Evolutionary conservation across 352 stramenopile genomes (phyloP).

Genomic region (Phytophthora tentaculata): DNA sequence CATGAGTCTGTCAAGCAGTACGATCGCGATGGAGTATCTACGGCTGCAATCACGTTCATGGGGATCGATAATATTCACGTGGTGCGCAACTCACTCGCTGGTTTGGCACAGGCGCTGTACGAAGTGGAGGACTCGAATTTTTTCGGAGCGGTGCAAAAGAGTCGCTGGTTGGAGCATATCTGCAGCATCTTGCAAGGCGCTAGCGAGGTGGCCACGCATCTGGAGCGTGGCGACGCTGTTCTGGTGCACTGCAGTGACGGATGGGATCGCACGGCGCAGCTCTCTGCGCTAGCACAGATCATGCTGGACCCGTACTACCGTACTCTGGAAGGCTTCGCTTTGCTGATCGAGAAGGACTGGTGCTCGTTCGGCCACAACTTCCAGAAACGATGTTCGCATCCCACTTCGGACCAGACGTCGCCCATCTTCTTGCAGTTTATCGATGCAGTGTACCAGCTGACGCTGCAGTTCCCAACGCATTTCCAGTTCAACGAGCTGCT

Average conservation of each 20-base stretch:
- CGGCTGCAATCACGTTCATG: constrained; percentile 86
- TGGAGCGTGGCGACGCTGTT: constrained; percentile 79
- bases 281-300: constrained; percentile 78
- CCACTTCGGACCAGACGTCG: constrained; percentile 93
- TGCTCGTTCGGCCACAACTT: constrained; percentile 92
- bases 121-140: constrained; percentile 89
- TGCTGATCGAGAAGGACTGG: constrained; percentile 90
- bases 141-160: constrained; percentile 86
- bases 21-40: constrained; percentile 72
- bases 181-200: constrained; percentile 80
- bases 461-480: constrained; percentile 95
- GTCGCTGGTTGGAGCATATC: constrained; percentile 84
- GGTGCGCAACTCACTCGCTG: constrained; percentile 74
- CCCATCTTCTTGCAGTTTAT: constrained; percentile 99
- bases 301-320: constrained; percentile 88
- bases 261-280: constrained; percentile 84
- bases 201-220: constrained; percentile 72
- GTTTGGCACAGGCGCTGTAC: constrained; percentile 75
- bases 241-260: constrained; percentile 88
- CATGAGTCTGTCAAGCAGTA: constrained; percentile 91
- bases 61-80: constrained; percentile 91
- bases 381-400: constrained; percentile 75
- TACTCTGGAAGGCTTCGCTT: constrained; percentile 78
- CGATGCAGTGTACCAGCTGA: constrained; percentile 97
- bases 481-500: constrained; percentile 99